Evolutionary conservation across 2,329 filamentous ascomycete genomes (phyloP).

Genomic region (Fusarium sp.): DNA sequence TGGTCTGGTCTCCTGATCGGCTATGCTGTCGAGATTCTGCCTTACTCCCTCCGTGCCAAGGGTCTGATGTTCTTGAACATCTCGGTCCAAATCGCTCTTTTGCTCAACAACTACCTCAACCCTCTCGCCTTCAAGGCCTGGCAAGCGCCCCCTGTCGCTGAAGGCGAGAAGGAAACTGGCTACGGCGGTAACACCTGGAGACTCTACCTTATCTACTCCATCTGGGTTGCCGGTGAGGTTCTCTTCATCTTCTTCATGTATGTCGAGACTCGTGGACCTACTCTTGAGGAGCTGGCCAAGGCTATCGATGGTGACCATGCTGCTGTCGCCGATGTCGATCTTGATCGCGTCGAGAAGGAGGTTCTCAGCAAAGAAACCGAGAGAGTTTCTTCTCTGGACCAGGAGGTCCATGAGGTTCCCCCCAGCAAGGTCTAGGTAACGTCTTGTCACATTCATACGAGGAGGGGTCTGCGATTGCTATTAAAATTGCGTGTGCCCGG

Average conservation of each 20-base stretch:
- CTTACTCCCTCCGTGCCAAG: slow-evolving; percentile 69
- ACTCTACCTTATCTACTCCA: slow-evolving; percentile 74
- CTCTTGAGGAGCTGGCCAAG: slow-evolving; percentile 70
- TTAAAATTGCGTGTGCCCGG: no score
- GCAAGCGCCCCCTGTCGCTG: not conserved
- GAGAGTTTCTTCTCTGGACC: slow-evolving; percentile 2
- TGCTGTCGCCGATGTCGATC: slow-evolving; percentile 64
- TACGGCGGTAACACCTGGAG: slow-evolving; percentile 71
- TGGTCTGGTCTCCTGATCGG: slow-evolving; percentile 69
- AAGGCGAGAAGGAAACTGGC: slow-evolving; percentile 53
- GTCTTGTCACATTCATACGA: not conserved
- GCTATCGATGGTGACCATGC: slow-evolving; percentile 77
- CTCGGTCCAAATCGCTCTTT: slow-evolving; percentile 70
- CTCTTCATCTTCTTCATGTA: slow-evolving; percentile 75
- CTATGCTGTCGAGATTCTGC: slow-evolving; percentile 70
- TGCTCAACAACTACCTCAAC: slow-evolving; percentile 66
- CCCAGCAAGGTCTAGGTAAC: slow-evolving; percentile 8
- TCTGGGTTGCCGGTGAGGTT: slow-evolving; percentile 71
- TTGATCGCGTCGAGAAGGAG: slow-evolving; percentile 68
- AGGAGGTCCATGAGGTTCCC: slow-evolving; percentile 11
- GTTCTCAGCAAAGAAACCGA: slow-evolving; percentile 7
- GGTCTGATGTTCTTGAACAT: slow-evolving; percentile 74
- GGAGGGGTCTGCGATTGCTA: not conserved
- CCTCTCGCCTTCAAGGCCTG: not conserved
- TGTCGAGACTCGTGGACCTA: slow-evolving; percentile 77